phyloP scores from a whole-genome alignment of 805 yeast genomes.

The Deakozyma indianensis region DNA sequence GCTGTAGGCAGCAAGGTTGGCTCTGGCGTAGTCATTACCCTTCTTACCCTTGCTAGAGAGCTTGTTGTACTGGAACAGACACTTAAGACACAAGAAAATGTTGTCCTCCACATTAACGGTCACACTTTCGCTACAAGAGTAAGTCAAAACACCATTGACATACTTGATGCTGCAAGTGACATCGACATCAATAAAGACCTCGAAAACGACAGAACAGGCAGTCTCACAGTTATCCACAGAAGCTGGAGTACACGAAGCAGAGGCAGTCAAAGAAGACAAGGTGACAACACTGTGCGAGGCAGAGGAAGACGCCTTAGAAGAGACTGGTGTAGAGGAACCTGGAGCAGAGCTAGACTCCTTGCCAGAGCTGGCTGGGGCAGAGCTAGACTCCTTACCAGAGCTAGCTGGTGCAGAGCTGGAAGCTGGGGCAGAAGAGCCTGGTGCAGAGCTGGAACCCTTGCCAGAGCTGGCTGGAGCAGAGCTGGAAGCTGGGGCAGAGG shows the following conservation, averaged over 20 bases:
- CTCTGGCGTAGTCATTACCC: neutral
- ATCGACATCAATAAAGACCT: neutral
- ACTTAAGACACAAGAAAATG: neutral
- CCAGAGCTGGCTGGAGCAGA: neutral
- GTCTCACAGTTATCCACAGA: neutral
- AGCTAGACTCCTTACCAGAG: neutral
- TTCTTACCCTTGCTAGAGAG: neutral
- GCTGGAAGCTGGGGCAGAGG: neutral
- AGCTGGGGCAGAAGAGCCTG: neutral
- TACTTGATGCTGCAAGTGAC: neutral
- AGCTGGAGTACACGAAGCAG: neutral
- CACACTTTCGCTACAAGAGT: neutral
- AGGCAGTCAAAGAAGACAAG: neutral
- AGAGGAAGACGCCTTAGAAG: neutral
- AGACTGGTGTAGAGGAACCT: neutral
- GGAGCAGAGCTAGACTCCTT: neutral
- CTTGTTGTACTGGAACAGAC: neutral
- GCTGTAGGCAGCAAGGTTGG: neutral
- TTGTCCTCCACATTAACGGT: neutral
- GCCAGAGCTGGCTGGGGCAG: neutral
- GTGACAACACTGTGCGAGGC: neutral
- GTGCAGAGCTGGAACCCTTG: neutral
- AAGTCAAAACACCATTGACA: neutral
- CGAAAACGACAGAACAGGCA: neutral
- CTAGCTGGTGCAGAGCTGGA: neutral